Conservation (phyloP, 805 yeast species). For the Cyberlindnera saturnus region DNA sequence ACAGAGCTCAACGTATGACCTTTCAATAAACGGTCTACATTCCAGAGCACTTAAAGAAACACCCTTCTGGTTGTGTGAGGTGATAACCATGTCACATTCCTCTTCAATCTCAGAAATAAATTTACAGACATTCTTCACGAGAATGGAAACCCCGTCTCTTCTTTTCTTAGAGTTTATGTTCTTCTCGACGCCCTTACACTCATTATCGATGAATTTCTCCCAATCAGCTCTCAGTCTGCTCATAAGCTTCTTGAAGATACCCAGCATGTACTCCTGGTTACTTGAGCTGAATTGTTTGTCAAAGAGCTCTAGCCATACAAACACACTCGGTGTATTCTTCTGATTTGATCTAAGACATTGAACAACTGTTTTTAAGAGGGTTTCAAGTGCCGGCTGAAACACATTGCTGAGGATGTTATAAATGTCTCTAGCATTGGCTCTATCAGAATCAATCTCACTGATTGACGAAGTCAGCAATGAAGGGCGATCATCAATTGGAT, state of each 20-base stretch:
- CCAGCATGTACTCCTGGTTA: constrained; percentile 58
- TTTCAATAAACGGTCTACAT: constrained; percentile 22
- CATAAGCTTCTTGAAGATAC: constrained; percentile 43
- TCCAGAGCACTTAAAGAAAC: constrained; percentile 6
- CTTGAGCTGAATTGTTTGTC: constrained; percentile 34
- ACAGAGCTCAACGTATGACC: constrained; percentile 25
- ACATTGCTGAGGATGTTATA: constrained; percentile 39
- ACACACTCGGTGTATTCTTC: constrained; percentile 36
- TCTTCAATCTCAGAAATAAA: constrained; percentile 36
- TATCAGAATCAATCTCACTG: constrained; percentile 38
- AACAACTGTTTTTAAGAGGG: constrained; percentile 26
- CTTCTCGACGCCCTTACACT: constrained; percentile 39
- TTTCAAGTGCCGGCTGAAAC: constrained; percentile 33
- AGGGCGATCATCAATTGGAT: constrained; percentile 29
- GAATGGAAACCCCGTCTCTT: constrained; percentile 36
- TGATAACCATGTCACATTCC: constrained; percentile 7
- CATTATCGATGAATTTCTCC: constrained; percentile 53
- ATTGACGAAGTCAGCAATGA: constrained; percentile 25
- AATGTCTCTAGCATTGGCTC: constrained; percentile 42
- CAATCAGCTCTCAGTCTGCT: constrained; percentile 50
- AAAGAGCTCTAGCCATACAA: constrained; percentile 37
- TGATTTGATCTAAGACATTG: constrained; percentile 30
- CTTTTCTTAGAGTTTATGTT: constrained; percentile 29
- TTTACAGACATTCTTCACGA: constrained; percentile 42
- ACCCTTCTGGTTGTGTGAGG: constrained; percentile 6